These are phyloP conservation scores for Millerozyma miso DNA, from an alignment of 805 yeast species.

Conservation along the genomic window DNA sequence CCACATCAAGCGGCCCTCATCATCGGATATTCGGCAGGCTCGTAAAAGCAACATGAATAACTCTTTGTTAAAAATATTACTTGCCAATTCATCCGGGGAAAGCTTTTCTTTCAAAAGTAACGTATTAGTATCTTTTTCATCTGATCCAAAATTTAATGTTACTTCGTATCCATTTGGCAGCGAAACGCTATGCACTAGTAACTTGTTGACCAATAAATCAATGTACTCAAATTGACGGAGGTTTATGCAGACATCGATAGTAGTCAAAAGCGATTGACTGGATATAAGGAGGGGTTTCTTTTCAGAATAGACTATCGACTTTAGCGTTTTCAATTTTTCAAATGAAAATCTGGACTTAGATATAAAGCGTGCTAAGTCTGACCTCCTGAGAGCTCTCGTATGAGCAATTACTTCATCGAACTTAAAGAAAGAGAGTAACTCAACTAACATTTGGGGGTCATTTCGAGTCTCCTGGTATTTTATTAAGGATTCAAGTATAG, in stretches of 20 bases:
- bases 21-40: constrained; percentile 22
- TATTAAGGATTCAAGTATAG: constrained; percentile 23
- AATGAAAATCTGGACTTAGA: constrained; percentile 22
- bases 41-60: constrained; percentile 19
- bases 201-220: constrained; percentile 30
- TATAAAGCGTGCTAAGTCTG: constrained; percentile 18
- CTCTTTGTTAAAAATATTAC: constrained; percentile 16
- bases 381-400: constrained; percentile 14
- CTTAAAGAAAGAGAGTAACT: constrained; percentile 22
- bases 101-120: constrained; percentile 11
- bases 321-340: constrained; percentile 1
- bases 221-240: constrained; percentile 23
- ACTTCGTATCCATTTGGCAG: constrained; percentile 3
- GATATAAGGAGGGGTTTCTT: constrained; percentile 14
- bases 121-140: constrained; percentile 4
- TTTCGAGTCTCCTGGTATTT: constrained; percentile 19
- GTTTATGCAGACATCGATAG: constrained; percentile 26
- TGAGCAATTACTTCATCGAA: constrained; percentile 20
- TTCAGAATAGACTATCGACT: constrained; percentile 7
- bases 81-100: constrained; percentile 11
- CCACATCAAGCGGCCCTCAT: constrained; percentile 33
- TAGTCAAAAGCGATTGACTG: constrained; percentile 17
- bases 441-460: constrained; percentile 16
- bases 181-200: constrained; percentile 22
- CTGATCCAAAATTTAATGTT: constrained; percentile 9